Evolutionary conservation across 2,329 filamentous ascomycete genomes (phyloP).

Genomic region (Chaetomium olivaceum): DNA sequence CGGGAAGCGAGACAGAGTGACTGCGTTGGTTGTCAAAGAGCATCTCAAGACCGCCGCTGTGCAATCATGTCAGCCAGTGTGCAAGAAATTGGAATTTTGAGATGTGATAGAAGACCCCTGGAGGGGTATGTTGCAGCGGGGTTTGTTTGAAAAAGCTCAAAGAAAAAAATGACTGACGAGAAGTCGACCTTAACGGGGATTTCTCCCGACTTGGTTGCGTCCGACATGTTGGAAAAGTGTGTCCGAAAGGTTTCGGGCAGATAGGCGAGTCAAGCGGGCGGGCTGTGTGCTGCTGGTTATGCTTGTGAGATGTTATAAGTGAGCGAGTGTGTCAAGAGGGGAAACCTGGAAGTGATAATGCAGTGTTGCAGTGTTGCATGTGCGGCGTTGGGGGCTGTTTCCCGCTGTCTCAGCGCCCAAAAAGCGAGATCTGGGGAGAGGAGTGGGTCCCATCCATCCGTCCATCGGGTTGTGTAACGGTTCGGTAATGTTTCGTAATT

Average conservation of each 20-base stretch:
- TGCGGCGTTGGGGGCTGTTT: background rate
- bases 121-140: background rate
- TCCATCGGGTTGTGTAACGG: background rate
- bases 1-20: constrained; percentile 69
- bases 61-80: background rate
- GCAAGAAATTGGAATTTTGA: background rate
- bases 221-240: constrained; percentile 21
- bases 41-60: constrained; percentile 87
- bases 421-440: background rate
- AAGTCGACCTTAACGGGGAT: constrained; percentile 73
- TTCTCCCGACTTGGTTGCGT: constrained; percentile 31
- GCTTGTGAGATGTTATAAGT: background rate
- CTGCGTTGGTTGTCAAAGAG: constrained; percentile 83
- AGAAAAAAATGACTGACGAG: constrained; percentile 43
- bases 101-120: background rate
- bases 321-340: background rate
- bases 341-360: background rate
- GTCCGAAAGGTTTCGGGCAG: background rate
- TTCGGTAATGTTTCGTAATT: background rate
- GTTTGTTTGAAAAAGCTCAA: background rate
- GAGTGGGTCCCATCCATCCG: no score
- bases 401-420: background rate
- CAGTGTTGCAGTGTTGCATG: background rate
- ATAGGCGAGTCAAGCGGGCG: background rate
- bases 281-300: background rate